Base-by-base conservation (phyloP, 2,329 filamentous ascomycete species). In the Teratosphaeria viscida region DNA sequence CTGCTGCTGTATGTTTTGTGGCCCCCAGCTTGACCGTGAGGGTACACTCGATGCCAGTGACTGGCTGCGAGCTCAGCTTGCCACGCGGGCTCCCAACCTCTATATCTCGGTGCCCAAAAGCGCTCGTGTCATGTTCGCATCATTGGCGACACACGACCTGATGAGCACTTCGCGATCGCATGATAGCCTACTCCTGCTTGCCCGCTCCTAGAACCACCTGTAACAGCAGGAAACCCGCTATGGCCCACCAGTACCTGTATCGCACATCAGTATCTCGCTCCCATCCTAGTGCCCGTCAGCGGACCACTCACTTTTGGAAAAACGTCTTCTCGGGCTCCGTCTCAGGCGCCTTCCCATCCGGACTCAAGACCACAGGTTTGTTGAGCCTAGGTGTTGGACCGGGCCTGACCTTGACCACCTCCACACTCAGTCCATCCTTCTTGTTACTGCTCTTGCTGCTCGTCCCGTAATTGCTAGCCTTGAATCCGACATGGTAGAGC, bases 281-380 rank as follows among this genome's bases (percentile, higher is more conserved):
- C 26, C 57, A 52, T 34, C 0, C 11, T 6, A 23, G 12, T 56
- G 10, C 19, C 32, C 16, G 47, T 29, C 6, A 16, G 10, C 52
- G 14, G 5, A 43, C 2, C 32, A 72, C 76, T 65, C 64, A 79
- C 77, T 81, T 81, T 65, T 80, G 78, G 63, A 81, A 67, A 63
- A 81, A 80, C 2, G 72, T 72, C 73, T 79, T 80, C 67, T 81
- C 76, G 8, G 72, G 72, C 67, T 78, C 76, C 63, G 76, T 68
- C 5, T 72, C 68, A 16, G 70, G 75, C 56, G 85, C 76, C 63
- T 75, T 77, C 0, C 84, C 84, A 55, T 79, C 76, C 32, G 81
- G 78, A 65, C 82, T 83, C 63, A 82, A 73, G 57, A 81, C 73
- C 56, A 82, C 78, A 0, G 82, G 81, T 54, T 78, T 82, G 61